Evolutionary conservation across 192 early-diverging fungal species (phyloP).

Genomic region (Coemansia sp.): DNA sequence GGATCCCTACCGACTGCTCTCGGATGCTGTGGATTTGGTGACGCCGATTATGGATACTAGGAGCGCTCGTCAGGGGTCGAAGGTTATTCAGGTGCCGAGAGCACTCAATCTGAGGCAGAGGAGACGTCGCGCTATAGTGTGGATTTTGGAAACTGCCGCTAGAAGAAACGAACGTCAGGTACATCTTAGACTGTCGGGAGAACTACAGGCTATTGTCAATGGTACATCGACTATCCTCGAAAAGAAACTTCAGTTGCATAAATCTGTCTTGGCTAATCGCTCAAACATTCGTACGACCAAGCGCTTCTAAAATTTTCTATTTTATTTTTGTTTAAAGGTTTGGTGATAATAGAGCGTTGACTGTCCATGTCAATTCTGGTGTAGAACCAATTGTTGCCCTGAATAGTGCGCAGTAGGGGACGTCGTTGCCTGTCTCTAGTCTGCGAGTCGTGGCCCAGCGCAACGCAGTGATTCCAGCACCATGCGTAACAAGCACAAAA

Average conservation of each 20-base stretch:
- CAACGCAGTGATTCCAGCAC: conserved; percentile 42
- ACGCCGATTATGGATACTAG: conserved; percentile 78
- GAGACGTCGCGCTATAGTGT: conserved; percentile 76
- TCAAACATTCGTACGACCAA: conserved; percentile 62
- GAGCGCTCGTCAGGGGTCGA: conserved; percentile 77
- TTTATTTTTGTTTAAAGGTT: conserved; percentile 17
- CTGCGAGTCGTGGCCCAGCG: conserved; percentile 48
- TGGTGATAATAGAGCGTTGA: conserved; percentile 17
- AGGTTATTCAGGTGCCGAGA: conserved; percentile 77
- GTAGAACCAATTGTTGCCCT: conserved; percentile 23
- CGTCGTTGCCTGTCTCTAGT: conserved; percentile 23
- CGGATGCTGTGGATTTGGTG: conserved; percentile 73
- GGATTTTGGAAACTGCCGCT: conserved; percentile 79
- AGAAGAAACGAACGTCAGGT: conserved; percentile 69
- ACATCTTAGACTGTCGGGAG: conserved; percentile 72
- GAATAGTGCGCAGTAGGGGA: conserved; percentile 45
- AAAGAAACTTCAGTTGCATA: conserved; percentile 81
- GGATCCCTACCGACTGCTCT: conserved; percentile 70
- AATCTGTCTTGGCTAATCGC: conserved; percentile 81
- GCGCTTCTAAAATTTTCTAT: not conserved
- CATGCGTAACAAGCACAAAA: conserved; percentile 51
- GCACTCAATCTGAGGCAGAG: conserved; percentile 82
- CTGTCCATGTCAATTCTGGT: conserved; percentile 30
- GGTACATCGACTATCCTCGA: conserved; percentile 69
- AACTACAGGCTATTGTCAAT: conserved; percentile 81